Evolutionary conservation across 2,329 filamentous ascomycete genomes (phyloP).

Genomic region (Colletotrichum cereale): DNA sequence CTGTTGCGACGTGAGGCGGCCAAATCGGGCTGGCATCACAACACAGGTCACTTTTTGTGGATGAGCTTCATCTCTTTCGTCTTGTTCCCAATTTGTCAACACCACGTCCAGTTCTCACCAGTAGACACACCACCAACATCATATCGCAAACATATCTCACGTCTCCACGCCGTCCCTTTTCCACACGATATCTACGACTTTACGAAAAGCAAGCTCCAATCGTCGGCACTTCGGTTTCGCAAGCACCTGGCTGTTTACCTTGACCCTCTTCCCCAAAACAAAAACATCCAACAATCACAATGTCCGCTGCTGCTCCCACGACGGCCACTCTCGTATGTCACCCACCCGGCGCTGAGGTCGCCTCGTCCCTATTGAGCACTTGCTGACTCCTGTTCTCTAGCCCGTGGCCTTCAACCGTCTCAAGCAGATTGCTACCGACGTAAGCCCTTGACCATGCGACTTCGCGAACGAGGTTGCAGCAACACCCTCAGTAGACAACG

Average conservation of each 20-base stretch:
- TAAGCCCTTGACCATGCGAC: slow-evolving; percentile 57
- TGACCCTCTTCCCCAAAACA: slow-evolving; percentile 8
- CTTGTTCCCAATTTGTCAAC: slow-evolving; percentile 26
- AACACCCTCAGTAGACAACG: slow-evolving; percentile 3
- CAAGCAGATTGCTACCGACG: slow-evolving; percentile 87
- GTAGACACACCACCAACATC: slow-evolving; percentile 5
- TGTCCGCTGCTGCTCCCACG: slow-evolving; percentile 27
- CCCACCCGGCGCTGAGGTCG: background rate
- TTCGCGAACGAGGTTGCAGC: slow-evolving; percentile 2
- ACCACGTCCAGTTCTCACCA: slow-evolving; percentile 12
- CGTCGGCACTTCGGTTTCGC: background rate
- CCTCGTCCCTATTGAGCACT: background rate
- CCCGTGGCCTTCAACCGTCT: slow-evolving; percentile 82
- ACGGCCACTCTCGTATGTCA: slow-evolving; percentile 30
- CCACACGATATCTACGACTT: background rate
- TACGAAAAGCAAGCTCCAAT: background rate
- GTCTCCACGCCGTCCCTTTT: background rate
- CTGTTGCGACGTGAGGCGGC: slow-evolving; percentile 31
- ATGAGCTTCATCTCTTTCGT: slow-evolving; percentile 23
- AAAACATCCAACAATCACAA: slow-evolving; percentile 8
- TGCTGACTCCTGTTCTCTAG: slow-evolving; percentile 55
- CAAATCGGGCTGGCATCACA: slow-evolving; percentile 32
- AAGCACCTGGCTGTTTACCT: slow-evolving; percentile 1
- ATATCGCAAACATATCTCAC: background rate
- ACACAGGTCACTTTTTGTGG: slow-evolving; percentile 32